phyloP scores from a whole-genome alignment of 345 rosid genomes.

The Sapria himalayana region DNA sequence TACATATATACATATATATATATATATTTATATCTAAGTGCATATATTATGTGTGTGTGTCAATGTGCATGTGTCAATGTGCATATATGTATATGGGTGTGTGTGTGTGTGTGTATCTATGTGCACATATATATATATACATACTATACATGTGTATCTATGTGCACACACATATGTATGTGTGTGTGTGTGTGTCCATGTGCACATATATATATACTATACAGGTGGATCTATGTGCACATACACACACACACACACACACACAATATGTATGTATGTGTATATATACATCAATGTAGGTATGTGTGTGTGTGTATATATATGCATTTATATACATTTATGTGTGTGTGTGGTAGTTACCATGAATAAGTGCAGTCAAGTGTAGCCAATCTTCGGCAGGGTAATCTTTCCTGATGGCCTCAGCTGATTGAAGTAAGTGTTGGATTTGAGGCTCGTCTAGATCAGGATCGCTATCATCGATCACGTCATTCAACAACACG shows the following conservation, averaged over 20 bases:
- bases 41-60: too few relatives aligned
- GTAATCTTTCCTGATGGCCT: slow-evolving; percentile 39
- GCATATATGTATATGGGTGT: too few relatives aligned
- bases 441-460: slow-evolving; percentile 47
- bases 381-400: slow-evolving; percentile 48
- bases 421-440: slow-evolving; percentile 46
- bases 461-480: slow-evolving; percentile 65
- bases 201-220: slow-evolving; percentile 17
- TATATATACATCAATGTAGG: not conserved
- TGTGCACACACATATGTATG: too few relatives aligned
- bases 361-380: slow-evolving; percentile 43
- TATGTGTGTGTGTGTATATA: not conserved
- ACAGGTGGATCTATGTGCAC: slow-evolving; percentile 14
- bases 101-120: too few relatives aligned
- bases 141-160: too few relatives aligned
- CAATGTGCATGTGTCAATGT: too few relatives aligned
- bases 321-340: too few relatives aligned
- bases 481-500: slow-evolving; percentile 37
- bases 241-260: slow-evolving; percentile 17
- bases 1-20: too few relatives aligned
- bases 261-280: not conserved
- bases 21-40: too few relatives aligned
- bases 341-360: too few relatives aligned
- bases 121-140: too few relatives aligned
- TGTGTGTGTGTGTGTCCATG: not conserved